Evolutionary conservation across 257 asterid genomes (phyloP), one percentile per base, ranked within the genome.

Genomic region (Datura wrightii): DNA sequence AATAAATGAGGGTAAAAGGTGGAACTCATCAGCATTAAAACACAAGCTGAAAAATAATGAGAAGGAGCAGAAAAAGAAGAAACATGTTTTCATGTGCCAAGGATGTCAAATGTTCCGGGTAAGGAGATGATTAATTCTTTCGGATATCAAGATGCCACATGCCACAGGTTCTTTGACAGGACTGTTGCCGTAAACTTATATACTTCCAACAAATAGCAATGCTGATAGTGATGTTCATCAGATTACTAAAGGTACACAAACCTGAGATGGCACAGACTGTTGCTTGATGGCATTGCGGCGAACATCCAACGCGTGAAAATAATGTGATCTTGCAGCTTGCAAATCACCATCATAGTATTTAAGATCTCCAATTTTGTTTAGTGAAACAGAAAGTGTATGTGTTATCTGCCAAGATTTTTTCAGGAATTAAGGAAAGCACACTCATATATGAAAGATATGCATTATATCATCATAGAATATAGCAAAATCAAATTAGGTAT

Each of bases 341-440:
- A 97, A 88, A 90, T 94, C 98, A 83, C 93, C 98, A 41, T 85
- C 98, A 79, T 97, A 93, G 88, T 94, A 97, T 88, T 92, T 93
- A 60, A 94, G 92, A 86, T 97, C 99, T 85, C 99, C 99, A 87
- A 97, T 95, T 90, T 97, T 97, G 87, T 95, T 97, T 36, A 94
- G 92, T 1, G 98, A 95, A 56, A 95, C 97, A 14, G 99, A 95
- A 79, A 94, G 98, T n/a, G 99, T 93, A 85, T 97, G 99, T 50
- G 92, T 93, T 79, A 93, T 91, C 98, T 93, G 91, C 88, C 88
- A 56, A 71, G 10, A 54, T 60, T 16, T 42, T 74, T 85, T 87
- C 10, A 46, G 58, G 58, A 19, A 46, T 72, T 72, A 72, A 46
- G 31, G n/a, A 72, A 72, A 44, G 3, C 10, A 46, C 39, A 72